Conservation (phyloP, 768 basidiomycete genomes). For the Termitomyces sp. region DNA sequence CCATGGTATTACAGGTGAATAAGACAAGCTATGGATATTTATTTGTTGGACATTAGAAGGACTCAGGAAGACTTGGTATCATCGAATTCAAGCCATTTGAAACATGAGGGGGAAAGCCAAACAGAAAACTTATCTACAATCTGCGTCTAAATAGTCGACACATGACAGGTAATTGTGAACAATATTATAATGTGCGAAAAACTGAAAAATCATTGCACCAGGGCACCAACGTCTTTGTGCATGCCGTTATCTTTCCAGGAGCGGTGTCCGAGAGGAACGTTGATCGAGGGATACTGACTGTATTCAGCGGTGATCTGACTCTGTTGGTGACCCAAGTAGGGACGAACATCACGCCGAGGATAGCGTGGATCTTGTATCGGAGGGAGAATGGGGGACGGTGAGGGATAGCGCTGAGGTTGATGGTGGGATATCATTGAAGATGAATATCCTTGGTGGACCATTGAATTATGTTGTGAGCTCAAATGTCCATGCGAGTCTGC, state of each 20-base stretch:
- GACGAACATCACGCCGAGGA: slow-evolving; percentile 21
- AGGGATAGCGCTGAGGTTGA: slow-evolving; percentile 33
- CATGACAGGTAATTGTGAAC: background rate
- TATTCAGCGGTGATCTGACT: slow-evolving; percentile 28
- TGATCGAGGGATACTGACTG: slow-evolving; percentile 32
- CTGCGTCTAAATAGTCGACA: background rate
- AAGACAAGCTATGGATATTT: background rate
- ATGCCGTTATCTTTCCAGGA: slow-evolving; percentile 44
- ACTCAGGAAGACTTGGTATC: background rate
- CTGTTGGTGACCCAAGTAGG: slow-evolving; percentile 4
- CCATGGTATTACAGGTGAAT: slow-evolving; percentile 7
- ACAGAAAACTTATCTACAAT: background rate
- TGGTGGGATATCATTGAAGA: slow-evolving; percentile 15
- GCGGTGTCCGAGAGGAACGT: slow-evolving; percentile 26
- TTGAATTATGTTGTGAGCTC: slow-evolving; percentile 16
- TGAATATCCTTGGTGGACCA: slow-evolving; percentile 17
- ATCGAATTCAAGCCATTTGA: slow-evolving; percentile 1
- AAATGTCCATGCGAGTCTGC: slow-evolving; percentile 25
- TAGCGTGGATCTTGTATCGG: slow-evolving; percentile 44
- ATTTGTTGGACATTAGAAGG: background rate
- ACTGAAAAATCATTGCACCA: slow-evolving; percentile 24
- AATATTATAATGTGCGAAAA: background rate
- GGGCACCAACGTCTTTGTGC: slow-evolving; percentile 34
- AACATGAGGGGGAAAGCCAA: background rate
- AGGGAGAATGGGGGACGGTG: slow-evolving; percentile 51